Evolutionary conservation across 2,329 filamentous ascomycete species (phyloP).

Genomic region (Cladophialophora exuberans): DNA sequence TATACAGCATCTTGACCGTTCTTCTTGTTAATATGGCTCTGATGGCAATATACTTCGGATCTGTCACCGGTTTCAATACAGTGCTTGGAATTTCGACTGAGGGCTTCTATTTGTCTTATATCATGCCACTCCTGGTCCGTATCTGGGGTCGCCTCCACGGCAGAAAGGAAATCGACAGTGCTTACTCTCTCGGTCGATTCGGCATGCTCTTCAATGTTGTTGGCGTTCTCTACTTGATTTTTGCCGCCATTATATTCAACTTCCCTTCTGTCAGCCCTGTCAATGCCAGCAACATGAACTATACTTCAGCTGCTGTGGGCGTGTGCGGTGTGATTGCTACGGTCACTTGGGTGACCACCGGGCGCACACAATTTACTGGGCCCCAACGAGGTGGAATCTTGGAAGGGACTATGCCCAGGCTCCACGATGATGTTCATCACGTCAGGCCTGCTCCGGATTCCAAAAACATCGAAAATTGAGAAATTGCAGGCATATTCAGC

Average conservation of each 20-base stretch:
- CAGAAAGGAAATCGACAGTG: constrained; percentile 36
- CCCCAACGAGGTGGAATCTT: constrained; percentile 16
- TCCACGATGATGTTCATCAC: constrained; percentile 7
- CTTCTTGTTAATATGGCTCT: constrained; percentile 55
- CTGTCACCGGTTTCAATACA: constrained; percentile 58
- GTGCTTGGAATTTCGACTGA: constrained; percentile 60
- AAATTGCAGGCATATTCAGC: neutral
- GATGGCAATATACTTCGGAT: constrained; percentile 59
- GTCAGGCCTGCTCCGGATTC: constrained; percentile 5
- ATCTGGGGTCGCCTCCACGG: constrained; percentile 52
- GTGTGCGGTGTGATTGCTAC: constrained; percentile 54
- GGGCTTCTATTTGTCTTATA: constrained; percentile 63
- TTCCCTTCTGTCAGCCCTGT: constrained; percentile 57
- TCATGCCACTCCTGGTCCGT: constrained; percentile 57
- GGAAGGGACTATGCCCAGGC: constrained; percentile 4
- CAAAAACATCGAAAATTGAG: neutral
- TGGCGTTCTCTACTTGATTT: constrained; percentile 56
- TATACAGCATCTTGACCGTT: constrained; percentile 16
- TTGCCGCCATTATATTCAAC: constrained; percentile 60
- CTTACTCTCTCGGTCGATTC: constrained; percentile 47
- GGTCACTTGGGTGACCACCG: constrained; percentile 21
- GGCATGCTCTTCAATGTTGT: constrained; percentile 51
- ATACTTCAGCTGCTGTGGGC: constrained; percentile 58
- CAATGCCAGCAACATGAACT: constrained; percentile 56
- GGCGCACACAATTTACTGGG: constrained; percentile 11